phyloP scores from a whole-genome alignment of 768 basidiomycete genomes.

The Calocybe indica region DNA sequence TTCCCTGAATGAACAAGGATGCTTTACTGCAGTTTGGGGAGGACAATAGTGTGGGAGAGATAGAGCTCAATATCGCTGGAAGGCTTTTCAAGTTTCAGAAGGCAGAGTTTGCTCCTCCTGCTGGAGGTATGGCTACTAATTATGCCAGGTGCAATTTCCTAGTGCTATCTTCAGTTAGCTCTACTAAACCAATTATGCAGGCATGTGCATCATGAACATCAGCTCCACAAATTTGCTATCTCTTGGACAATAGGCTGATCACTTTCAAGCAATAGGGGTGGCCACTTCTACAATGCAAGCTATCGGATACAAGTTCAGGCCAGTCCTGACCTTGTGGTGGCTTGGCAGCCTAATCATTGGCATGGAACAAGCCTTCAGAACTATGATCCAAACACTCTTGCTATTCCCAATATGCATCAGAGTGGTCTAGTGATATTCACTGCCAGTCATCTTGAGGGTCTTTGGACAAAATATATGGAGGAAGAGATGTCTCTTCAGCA shows the following conservation, averaged over 20 bases:
- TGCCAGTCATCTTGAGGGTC: background rate
- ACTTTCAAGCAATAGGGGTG: background rate
- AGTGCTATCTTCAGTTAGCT: background rate
- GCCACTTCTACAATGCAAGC: slow-evolving; percentile 9
- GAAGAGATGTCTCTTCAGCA: background rate
- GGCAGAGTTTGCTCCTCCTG: slow-evolving; percentile 11
- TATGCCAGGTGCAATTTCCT: slow-evolving; percentile 8
- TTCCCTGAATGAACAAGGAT: slow-evolving; percentile 1
- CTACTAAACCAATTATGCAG: background rate
- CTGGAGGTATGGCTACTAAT: slow-evolving; percentile 10
- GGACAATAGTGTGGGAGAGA: background rate
- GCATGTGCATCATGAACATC: slow-evolving; percentile 9
- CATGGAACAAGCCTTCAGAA: slow-evolving; percentile 14
- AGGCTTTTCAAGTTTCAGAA: slow-evolving; percentile 5
- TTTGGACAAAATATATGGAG: slow-evolving; percentile 8
- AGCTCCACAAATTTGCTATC: slow-evolving; percentile 10
- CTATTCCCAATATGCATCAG: slow-evolving; percentile 4
- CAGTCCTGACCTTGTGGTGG: slow-evolving; percentile 7
- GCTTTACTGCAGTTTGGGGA: background rate
- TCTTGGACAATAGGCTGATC: slow-evolving; percentile 7
- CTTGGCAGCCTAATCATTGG: slow-evolving; percentile 8
- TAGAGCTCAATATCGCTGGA: background rate
- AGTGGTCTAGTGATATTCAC: slow-evolving; percentile 6
- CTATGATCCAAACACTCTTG: slow-evolving; percentile 1
- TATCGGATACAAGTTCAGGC: slow-evolving; percentile 7